Conservation (phyloP, 2,329 filamentous ascomycete species). For the Malbranchea cinnamomea region DNA sequence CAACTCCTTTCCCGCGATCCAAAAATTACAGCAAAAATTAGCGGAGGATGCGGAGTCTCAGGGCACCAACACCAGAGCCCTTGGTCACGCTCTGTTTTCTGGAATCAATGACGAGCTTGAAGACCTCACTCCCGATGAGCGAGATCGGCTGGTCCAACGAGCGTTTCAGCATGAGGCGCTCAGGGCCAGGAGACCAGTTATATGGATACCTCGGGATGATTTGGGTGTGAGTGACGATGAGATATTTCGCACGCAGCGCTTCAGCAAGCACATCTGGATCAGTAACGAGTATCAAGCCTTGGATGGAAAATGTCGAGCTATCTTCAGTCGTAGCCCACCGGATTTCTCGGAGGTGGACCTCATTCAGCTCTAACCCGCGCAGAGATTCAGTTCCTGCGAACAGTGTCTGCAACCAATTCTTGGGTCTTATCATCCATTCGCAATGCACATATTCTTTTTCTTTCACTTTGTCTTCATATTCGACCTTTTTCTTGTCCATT, state of each 20-base stretch:
- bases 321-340: slow-evolving; percentile 73
- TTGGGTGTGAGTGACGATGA: slow-evolving; percentile 87
- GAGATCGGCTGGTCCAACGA: slow-evolving; percentile 69
- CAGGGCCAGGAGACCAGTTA: slow-evolving; percentile 65
- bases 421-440: too few species aligned
- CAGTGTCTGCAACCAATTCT: too few species aligned
- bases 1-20: slow-evolving; percentile 18
- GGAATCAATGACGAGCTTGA: slow-evolving; percentile 87
- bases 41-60: slow-evolving; percentile 54
- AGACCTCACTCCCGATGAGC: slow-evolving; percentile 77
- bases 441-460: too few species aligned
- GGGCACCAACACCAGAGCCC: slow-evolving; percentile 36
- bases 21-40: slow-evolving; percentile 22
- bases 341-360: slow-evolving; percentile 82
- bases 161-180: slow-evolving; percentile 86
- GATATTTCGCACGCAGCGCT: slow-evolving; percentile 58
- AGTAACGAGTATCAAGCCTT: slow-evolving; percentile 84
- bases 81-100: slow-evolving; percentile 70
- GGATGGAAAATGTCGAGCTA: slow-evolving; percentile 66
- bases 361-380: slow-evolving; percentile 49
- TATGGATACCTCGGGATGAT: slow-evolving; percentile 90
- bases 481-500: too few species aligned
- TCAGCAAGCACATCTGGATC: slow-evolving; percentile 75
- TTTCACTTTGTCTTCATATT: too few species aligned
- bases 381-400: too few species aligned